Percentiles rank a stretch among this genome's conserved stretches.
Evolutionary conservation across 345 rosid genomes (phyloP).

Genomic region (Euphorbia pulcherrima): DNA sequence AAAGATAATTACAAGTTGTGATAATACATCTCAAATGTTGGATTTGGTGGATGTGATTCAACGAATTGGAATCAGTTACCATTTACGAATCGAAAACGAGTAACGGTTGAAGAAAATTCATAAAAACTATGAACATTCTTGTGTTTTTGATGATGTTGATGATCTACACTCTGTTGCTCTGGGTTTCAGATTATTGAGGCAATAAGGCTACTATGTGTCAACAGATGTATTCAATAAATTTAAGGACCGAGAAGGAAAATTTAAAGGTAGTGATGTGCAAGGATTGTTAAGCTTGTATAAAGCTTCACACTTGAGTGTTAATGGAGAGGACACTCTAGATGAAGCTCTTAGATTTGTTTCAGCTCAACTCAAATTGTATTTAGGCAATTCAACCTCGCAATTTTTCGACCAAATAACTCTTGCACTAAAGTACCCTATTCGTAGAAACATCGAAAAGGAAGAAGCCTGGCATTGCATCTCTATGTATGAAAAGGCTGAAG

Average conservation of each 20-base stretch:
- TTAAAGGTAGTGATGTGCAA: constrained; percentile 9
- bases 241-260: constrained; percentile 22
- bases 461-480: constrained; percentile 21
- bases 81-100: constrained; percentile 41
- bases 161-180: constrained; percentile 18
- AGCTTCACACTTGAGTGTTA: constrained; percentile 16
- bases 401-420: constrained; percentile 11
- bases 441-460: constrained; percentile 16
- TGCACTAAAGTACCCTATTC: constrained; percentile 23
- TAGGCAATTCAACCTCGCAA: background rate
- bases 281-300: constrained; percentile 24
- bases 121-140: background rate
- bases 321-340: constrained; percentile 28
- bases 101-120: constrained; percentile 10
- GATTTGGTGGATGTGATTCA: constrained; percentile 34
- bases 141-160: background rate
- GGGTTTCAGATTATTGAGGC: constrained; percentile 27
- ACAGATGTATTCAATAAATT: constrained; percentile 36
- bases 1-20: constrained; percentile 8
- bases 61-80: constrained; percentile 44
- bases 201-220: constrained; percentile 14
- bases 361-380: background rate
- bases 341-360: constrained; percentile 13
- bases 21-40: background rate
- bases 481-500: no score